A percentile compares a stretch with the other conserved stretches of the same genome.
Conservation (phyloP, 805 yeast species). For the Brettanomyces nanus region DNA sequence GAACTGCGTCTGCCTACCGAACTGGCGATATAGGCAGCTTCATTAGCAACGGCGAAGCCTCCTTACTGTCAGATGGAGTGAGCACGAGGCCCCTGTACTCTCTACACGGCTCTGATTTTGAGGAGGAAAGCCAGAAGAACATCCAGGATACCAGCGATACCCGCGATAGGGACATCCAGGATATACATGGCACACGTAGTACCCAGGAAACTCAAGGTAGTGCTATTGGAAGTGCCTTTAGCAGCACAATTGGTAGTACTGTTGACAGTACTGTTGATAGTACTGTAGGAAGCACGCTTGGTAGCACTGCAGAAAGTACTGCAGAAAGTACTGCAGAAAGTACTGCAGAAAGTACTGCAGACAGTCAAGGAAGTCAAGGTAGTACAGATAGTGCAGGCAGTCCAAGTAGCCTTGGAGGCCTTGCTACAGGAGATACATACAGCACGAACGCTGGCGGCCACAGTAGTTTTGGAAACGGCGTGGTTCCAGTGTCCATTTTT, state of each 20-base stretch:
- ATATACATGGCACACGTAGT: background rate
- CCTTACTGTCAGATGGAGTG: conserved; percentile 25
- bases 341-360: too few relatives aligned
- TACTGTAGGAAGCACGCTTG: too few relatives aligned
- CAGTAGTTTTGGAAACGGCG: background rate
- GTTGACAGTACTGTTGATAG: background rate
- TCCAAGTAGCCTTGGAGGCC: background rate
- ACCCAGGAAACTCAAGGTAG: background rate
- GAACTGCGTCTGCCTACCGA: background rate
- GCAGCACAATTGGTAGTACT: background rate
- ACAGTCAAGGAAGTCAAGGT: conserved; percentile 20
- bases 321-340: background rate
- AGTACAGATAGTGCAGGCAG: conserved; percentile 40
- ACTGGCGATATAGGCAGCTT: conserved; percentile 4
- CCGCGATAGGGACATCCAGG: background rate
- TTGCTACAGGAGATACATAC: background rate
- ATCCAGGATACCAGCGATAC: background rate
- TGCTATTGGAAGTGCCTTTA: background rate
- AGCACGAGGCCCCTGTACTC: conserved; percentile 44
- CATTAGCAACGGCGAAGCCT: conserved; percentile 12
- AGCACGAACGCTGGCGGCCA: background rate
- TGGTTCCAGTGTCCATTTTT: background rate
- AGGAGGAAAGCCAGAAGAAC: background rate
- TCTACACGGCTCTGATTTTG: conserved; percentile 26
- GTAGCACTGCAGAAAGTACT: background rate